Evolutionary conservation across 2,329 filamentous ascomycete genomes (phyloP).

Genomic region (Cryphonectria radicalis): DNA sequence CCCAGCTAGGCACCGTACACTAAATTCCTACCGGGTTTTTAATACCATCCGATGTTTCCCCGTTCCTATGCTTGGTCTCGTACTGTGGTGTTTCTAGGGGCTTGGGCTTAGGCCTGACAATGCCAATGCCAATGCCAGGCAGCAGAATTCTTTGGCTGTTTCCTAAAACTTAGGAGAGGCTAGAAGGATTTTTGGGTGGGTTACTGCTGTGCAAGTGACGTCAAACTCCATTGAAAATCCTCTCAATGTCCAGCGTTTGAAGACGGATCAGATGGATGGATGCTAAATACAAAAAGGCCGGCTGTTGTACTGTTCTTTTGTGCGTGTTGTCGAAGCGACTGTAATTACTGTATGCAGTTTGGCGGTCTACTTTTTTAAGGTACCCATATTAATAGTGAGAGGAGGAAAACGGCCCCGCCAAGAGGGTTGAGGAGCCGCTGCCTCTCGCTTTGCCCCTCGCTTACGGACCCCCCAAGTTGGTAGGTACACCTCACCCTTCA

Average conservation of each 20-base stretch:
- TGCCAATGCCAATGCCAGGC: not conserved
- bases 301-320: too few species aligned
- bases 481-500: not conserved
- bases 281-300: not conserved
- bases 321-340: too few species aligned
- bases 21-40: not conserved
- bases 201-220: not conserved
- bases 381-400: not conserved
- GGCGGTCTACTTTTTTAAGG: not conserved
- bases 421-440: too few species aligned
- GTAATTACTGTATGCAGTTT: not conserved
- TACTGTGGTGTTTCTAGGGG: too few species aligned
- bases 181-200: not conserved
- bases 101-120: not conserved
- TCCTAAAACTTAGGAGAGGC: not conserved
- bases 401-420: not conserved
- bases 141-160: slow-evolving; percentile 1
- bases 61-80: not conserved
- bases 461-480: not conserved
- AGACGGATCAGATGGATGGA: not conserved
- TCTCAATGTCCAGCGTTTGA: not conserved
- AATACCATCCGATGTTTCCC: not conserved
- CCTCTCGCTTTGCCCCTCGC: not conserved
- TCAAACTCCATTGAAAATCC: not conserved
- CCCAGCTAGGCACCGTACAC: not conserved